Conservation (phyloP, 257 asterid species). For the Ballota nigra region DNA sequence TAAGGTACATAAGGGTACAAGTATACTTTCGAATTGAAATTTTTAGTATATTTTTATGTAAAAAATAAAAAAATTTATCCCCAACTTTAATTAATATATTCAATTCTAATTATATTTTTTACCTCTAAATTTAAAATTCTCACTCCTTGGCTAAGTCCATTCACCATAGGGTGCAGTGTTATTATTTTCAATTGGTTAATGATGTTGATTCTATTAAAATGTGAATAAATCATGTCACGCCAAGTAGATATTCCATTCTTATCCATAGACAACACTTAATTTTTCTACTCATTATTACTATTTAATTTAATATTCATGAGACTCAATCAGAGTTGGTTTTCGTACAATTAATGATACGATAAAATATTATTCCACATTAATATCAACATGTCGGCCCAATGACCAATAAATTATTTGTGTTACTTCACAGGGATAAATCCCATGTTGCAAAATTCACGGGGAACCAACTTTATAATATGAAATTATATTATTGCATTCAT, state of each 20-base stretch:
- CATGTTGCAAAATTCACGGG: no score
- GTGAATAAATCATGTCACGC: background rate
- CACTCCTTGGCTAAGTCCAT: no score
- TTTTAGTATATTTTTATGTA: no score
- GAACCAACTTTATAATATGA: no score
- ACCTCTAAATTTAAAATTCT: no score
- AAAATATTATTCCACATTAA: background rate
- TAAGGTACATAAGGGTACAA: no score
- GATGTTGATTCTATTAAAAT: background rate
- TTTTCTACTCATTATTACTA: background rate
- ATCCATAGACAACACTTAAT: constrained; percentile 13
- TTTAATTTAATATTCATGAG: background rate
- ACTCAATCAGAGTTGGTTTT: constrained; percentile 1
- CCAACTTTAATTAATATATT: no score
- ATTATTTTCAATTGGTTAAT: background rate
- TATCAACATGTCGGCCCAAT: background rate
- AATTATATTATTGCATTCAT: no score
- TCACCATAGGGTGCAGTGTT: background rate
- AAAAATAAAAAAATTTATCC: no score
- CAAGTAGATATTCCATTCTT: constrained; percentile 19
- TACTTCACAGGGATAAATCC: no score
- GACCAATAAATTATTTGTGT: background rate
- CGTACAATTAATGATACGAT: constrained; percentile 19
- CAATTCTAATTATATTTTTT: no score
- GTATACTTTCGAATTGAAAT: no score